Conservation (phyloP, 176 grass and related monocot species). For the Bonia amplexicaulis region DNA sequence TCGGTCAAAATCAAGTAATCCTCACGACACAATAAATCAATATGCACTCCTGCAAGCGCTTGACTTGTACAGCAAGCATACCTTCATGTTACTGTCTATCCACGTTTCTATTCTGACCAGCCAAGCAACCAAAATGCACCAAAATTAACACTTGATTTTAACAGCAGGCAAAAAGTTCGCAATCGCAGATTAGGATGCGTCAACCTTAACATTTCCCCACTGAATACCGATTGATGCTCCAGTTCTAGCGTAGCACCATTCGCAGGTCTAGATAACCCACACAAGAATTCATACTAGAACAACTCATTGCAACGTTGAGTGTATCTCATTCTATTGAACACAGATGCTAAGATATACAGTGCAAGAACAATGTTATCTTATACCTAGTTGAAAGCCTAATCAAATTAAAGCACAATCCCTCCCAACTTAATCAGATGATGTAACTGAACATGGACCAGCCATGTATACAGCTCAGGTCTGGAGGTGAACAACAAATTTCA, state of each 20-base stretch:
- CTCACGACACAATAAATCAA: too few relatives aligned
- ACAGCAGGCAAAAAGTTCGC: not conserved
- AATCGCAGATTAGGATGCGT: not conserved
- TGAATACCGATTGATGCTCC: not conserved
- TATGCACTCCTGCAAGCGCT: too few relatives aligned
- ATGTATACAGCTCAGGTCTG: not conserved
- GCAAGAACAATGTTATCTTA: not conserved
- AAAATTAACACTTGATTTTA: not conserved
- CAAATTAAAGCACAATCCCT: not conserved
- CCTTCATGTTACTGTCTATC: too few relatives aligned
- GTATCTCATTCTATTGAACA: not conserved
- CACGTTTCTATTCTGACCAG: not conserved
- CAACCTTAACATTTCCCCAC: not conserved
- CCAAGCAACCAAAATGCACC: not conserved
- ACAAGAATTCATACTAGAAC: not conserved
- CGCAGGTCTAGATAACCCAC: not conserved
- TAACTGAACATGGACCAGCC: not conserved
- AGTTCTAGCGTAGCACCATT: not conserved
- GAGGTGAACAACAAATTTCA: not conserved
- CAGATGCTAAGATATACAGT: not conserved
- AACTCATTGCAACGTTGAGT: not conserved
- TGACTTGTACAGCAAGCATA: too few relatives aligned
- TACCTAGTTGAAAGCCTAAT: not conserved
- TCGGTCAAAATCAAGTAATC: too few relatives aligned
- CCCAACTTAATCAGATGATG: not conserved